phyloP scores from a whole-genome alignment of 192 early-diverging fungal species.

The Dissophora ornata region DNA sequence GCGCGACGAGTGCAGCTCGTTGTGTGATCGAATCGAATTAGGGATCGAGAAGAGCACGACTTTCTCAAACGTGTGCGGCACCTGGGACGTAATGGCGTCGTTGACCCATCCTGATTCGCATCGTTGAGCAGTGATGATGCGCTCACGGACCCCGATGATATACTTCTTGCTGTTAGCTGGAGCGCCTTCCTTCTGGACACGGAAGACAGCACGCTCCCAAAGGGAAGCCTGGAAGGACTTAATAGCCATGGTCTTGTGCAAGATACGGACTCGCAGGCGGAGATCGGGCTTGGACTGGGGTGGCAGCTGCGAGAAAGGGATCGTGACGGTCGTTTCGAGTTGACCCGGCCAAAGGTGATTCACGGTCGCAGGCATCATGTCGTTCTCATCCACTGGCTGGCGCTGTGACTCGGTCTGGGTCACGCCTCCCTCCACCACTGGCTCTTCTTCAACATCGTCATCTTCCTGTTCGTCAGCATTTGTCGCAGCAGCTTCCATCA shows the following conservation, averaged over 20 bases:
- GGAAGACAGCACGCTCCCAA: conserved; percentile 40
- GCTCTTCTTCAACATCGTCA: neutral
- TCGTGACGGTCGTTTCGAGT: conserved; percentile 25
- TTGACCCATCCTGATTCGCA: conserved; percentile 50
- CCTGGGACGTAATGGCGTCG: conserved; percentile 29
- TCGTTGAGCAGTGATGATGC: conserved; percentile 38
- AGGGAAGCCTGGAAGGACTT: conserved; percentile 51
- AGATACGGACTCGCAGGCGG: conserved; percentile 37
- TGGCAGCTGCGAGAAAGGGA: conserved; percentile 32
- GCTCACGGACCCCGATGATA: conserved; percentile 38
- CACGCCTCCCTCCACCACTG: no score
- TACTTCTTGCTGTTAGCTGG: conserved; percentile 22
- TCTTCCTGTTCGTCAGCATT: conserved; percentile 15
- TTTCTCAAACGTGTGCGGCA: conserved; percentile 53
- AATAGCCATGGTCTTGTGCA: conserved; percentile 32
- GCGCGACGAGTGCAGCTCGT: conserved; percentile 26
- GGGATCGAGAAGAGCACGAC: conserved; percentile 49
- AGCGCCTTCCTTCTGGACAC: conserved; percentile 37
- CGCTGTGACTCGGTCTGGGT: neutral
- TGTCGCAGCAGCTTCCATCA: neutral
- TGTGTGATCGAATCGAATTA: conserved; percentile 22
- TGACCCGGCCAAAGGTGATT: conserved; percentile 44
- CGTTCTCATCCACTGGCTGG: conserved; percentile 14
- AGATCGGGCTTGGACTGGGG: conserved; percentile 35
- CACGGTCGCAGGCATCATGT: conserved; percentile 28